Conservation (phyloP, 2,329 filamentous ascomycete species). For the Colletotrichum lupini region DNA sequence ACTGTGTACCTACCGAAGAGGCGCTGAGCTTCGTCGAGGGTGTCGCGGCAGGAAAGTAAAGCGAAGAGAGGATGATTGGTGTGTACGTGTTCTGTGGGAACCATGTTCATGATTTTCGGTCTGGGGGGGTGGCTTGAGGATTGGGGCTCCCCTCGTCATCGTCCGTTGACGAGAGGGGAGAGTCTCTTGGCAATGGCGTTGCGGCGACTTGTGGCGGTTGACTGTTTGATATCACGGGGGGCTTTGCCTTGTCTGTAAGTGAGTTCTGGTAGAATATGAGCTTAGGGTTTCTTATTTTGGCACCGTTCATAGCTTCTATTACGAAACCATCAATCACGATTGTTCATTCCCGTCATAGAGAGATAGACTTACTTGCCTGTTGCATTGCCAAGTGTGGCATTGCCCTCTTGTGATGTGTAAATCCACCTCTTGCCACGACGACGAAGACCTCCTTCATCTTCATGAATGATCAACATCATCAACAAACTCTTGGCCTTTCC, state of each 20-base stretch:
- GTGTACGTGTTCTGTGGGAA: neutral
- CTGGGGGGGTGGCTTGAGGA: neutral
- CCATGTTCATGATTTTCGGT: constrained; percentile 9
- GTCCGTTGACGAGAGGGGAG: neutral
- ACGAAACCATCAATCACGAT: neutral
- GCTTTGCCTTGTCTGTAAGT: neutral
- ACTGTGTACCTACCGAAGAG: constrained; percentile 87
- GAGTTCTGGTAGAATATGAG: constrained; percentile 10
- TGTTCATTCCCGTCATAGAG: neutral
- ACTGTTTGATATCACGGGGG: constrained; percentile 32
- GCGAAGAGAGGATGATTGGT: neutral
- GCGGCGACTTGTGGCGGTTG: constrained; percentile 32
- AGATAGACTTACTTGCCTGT: neutral
- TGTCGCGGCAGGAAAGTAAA: constrained; percentile 55
- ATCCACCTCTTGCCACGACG: neutral
- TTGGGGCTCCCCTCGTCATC: neutral
- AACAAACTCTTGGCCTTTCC: neutral
- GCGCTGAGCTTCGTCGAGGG: constrained; percentile 95
- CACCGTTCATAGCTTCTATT: constrained; percentile 6
- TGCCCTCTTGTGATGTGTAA: neutral
- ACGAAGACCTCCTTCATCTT: neutral
- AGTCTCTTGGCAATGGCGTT: constrained; percentile 31
- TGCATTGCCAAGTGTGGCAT: neutral
- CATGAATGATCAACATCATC: neutral
- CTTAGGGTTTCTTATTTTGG: constrained; percentile 3